Evolutionary conservation across 2,329 filamentous ascomycete species (phyloP).

Genomic region (Eutypa lata): DNA sequence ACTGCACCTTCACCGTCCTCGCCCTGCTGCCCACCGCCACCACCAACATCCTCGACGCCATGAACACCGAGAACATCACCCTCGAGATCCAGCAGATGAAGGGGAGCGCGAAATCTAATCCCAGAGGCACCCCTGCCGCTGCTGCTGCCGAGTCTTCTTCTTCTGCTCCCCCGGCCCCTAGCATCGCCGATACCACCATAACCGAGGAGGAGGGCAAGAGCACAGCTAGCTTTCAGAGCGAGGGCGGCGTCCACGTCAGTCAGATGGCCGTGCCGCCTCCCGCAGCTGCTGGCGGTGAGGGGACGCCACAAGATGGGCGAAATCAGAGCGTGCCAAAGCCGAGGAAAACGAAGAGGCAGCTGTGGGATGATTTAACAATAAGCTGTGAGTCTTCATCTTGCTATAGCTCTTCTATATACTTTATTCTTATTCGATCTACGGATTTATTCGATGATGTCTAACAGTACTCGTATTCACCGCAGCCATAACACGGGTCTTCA

Average conservation of each 20-base stretch:
- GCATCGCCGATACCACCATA: slow-evolving; percentile 66
- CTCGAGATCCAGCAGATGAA: slow-evolving; percentile 95
- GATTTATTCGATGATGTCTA: too few species aligned
- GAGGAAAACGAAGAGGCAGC: slow-evolving; percentile 79
- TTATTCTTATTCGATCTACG: neutral
- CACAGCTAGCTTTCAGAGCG: slow-evolving; percentile 71
- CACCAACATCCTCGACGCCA: slow-evolving; percentile 79
- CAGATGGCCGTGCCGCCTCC: slow-evolving; percentile 61
- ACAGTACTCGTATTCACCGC: too few species aligned
- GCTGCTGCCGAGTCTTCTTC: slow-evolving; percentile 19
- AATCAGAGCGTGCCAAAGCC: slow-evolving; percentile 46
- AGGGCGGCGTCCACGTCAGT: slow-evolving; percentile 80
- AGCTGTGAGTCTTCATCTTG: slow-evolving; percentile 62
- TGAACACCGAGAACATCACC: slow-evolving; percentile 90
- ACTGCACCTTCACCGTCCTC: slow-evolving; percentile 97
- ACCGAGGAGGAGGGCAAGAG: slow-evolving; percentile 83
- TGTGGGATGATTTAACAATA: slow-evolving; percentile 98
- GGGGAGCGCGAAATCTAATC: slow-evolving; percentile 61
- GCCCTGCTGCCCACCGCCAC: slow-evolving; percentile 89
- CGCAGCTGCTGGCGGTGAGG: slow-evolving; percentile 36
- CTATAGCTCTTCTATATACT: neutral
- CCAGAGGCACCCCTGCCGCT: slow-evolving; percentile 48
- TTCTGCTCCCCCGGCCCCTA: slow-evolving; percentile 31
- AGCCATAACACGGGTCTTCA: slow-evolving; percentile 90
- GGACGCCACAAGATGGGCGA: slow-evolving; percentile 38